phyloP scores from a whole-genome alignment of 1,284 basidiomycete genomes.

The Irpex lacteus region DNA sequence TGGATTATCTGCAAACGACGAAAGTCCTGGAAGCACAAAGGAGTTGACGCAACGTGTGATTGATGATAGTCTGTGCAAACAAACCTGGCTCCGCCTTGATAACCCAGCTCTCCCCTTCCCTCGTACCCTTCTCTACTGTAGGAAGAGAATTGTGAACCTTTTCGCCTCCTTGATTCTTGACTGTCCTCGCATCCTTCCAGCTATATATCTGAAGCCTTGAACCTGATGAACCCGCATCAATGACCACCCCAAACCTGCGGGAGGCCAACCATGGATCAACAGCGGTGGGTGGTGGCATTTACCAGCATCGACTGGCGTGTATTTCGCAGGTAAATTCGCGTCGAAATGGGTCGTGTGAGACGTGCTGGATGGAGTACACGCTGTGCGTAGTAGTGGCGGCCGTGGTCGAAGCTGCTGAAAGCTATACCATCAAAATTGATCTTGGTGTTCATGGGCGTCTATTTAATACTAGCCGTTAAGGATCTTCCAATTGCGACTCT shows the following conservation, averaged over 20 bases:
- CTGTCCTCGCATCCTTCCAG: constrained; percentile 81
- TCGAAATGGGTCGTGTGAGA: not conserved
- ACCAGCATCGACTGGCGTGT: constrained; percentile 18
- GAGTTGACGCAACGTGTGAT: not conserved
- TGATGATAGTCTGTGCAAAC: constrained; percentile 26
- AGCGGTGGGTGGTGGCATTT: constrained; percentile 72
- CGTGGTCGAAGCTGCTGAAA: not conserved
- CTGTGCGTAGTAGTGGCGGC: constrained; percentile 3
- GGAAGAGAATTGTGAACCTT: constrained; percentile 57
- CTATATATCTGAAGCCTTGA: constrained; percentile 97
- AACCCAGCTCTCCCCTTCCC: constrained; percentile 81
- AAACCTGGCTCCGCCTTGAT: constrained; percentile 91
- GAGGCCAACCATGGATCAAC: constrained; percentile 71
- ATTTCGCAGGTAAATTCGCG: not conserved
- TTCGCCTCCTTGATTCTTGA: constrained; percentile 43
- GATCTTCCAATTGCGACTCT: not conserved
- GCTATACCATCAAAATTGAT: not conserved
- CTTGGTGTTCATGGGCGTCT: not conserved
- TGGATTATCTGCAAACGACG: constrained; percentile 73
- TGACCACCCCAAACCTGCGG: constrained; percentile 91
- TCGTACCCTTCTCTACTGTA: constrained; percentile 89
- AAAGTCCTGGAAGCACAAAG: constrained; percentile 67
- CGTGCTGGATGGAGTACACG: constrained; percentile 3
- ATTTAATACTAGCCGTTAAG: not conserved
- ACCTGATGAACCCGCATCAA: constrained; percentile 97